Conservation (phyloP, 352 stramenopile genomes). For the Phytopythium sindhum region DNA sequence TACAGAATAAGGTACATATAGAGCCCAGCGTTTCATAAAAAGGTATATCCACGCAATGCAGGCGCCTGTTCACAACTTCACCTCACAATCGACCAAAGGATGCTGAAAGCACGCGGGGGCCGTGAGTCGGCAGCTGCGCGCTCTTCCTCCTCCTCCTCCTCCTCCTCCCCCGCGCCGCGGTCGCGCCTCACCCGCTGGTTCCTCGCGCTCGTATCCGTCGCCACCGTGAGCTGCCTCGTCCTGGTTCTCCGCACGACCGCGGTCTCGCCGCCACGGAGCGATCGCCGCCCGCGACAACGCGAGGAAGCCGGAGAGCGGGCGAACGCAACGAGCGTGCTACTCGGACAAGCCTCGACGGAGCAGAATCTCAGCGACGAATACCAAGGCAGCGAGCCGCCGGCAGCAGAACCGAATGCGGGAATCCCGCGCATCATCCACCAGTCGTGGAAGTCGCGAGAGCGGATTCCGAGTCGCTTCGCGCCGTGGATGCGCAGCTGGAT, state of each 20-base stretch:
- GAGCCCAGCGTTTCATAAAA: too few species aligned
- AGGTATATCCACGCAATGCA: too few species aligned
- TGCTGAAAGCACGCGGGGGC: not conserved
- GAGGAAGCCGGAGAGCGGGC: not conserved
- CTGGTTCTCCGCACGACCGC: slow-evolving; percentile 12
- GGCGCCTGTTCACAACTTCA: not conserved
- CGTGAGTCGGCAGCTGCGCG: not conserved
- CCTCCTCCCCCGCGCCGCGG: not conserved
- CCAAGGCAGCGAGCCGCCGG: not conserved
- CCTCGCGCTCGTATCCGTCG: slow-evolving; percentile 18
- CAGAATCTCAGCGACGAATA: not conserved
- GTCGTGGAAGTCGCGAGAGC: slow-evolving; percentile 40
- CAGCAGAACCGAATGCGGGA: not conserved
- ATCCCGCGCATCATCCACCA: slow-evolving; percentile 59
- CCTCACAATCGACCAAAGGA: not conserved
- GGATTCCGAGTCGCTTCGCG: slow-evolving; percentile 40
- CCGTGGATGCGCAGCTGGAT: slow-evolving; percentile 59
- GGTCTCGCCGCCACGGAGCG: slow-evolving; percentile 1
- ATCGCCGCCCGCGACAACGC: not conserved
- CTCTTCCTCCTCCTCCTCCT: not conserved
- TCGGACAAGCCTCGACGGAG: not conserved
- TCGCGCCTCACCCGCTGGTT: slow-evolving; percentile 6
- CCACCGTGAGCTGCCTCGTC: slow-evolving; percentile 10
- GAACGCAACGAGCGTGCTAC: not conserved
- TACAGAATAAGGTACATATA: not conserved